Evolutionary conservation across 129 eudicot genomes (phyloP), one percentile per base, ranked within the genome.

Genomic region (Heracleum sosnowskyi): DNA sequence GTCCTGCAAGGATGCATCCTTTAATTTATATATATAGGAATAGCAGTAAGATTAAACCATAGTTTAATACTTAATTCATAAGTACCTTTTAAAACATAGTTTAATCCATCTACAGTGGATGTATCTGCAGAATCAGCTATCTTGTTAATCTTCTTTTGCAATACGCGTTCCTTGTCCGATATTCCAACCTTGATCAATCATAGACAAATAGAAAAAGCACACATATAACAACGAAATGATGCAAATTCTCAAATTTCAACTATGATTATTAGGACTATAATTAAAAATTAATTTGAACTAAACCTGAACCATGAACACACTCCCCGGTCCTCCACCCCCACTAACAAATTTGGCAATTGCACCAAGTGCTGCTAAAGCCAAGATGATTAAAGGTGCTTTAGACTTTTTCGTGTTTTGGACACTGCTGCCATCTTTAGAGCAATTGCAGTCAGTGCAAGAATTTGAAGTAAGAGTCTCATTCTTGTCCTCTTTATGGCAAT

Each of bases 51-150:
- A 57, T n/a, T 2, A 57, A 9, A 26, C 2, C 4, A 57, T 57
- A n/a, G 0, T 6, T 24, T 7, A n/a, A 57, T 57, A 42, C 46
- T 42, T 11, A 10, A 42, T 10, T 1, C 66, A 0, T n/a, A 57
- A 7, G 33, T 26, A 64, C 71, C 71, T 64, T 64, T 64, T 31
- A 64, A 28, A 26, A 64, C 35, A 64, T 64, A 64, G 39, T 26
- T 64, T 13, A 28, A 29, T n/a, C 71, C 71, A 28, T 64, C 36
- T 3, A 64, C 35, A 26, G 37, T 64, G 71, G 71, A 64, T 12
- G 71, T 64, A 64, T 64, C 71, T 5, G 71, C 71, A 64, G 35
- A 26, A 26, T 64, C 71, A 64, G 71, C 71, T 26, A 64, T 64
- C 33, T n/a, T 64, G 36, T 64, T 28, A 26, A 64, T 39, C 71